Conservation (phyloP, 208 protist species). For the Tritrichomonas foetus region DNA sequence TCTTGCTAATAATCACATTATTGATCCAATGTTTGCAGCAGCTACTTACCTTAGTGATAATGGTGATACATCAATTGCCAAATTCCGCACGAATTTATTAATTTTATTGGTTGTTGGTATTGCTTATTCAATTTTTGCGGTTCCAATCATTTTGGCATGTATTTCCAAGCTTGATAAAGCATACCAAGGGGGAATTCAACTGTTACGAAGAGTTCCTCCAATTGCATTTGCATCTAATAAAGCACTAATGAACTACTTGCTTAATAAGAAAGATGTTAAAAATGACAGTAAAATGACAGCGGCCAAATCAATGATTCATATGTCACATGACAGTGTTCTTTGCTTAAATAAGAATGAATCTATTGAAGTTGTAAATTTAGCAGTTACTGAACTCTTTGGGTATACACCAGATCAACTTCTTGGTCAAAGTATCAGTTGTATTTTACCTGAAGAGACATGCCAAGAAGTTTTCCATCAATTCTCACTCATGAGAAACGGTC, state of each 20-base stretch:
- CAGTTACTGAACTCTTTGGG: neutral
- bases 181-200: neutral
- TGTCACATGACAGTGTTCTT: neutral
- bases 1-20: neutral
- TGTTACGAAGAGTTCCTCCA: neutral
- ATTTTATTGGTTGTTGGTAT: neutral
- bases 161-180: neutral
- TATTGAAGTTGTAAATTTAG: neutral
- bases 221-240: neutral
- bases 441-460: neutral
- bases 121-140: neutral
- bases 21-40: neutral
- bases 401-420: constrained; percentile 30
- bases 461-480: neutral
- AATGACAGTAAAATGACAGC: neutral
- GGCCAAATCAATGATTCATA: neutral
- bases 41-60: no score
- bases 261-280: neutral
- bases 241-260: neutral
- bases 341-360: neutral
- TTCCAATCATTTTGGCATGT: no score
- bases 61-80: neutral
- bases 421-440: neutral
- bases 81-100: neutral
- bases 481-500: neutral